Conservation (phyloP, 1,139 yeast genomes). For the Meyerozyma elateridarum region DNA sequence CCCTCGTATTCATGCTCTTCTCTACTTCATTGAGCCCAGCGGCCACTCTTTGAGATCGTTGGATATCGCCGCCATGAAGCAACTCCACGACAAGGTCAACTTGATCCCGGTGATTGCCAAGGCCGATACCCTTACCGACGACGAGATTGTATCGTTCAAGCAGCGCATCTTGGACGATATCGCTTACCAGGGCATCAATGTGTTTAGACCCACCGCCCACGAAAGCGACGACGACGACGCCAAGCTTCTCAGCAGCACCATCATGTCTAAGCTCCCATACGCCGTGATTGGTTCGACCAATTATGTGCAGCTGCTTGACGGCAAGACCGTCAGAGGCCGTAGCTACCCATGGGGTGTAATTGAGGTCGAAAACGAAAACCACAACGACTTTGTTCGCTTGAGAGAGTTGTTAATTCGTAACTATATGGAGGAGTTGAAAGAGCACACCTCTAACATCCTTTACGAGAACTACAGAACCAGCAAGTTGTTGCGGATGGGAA, state of each 20-base stretch:
- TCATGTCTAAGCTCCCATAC: slow-evolving; percentile 76
- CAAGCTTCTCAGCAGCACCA: slow-evolving; percentile 55
- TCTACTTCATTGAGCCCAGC: slow-evolving; percentile 93
- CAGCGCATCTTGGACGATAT: slow-evolving; percentile 72
- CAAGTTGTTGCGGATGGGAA: slow-evolving; percentile 77
- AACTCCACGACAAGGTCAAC: slow-evolving; percentile 86
- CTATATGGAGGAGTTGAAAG: slow-evolving; percentile 91
- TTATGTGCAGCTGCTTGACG: slow-evolving; percentile 69
- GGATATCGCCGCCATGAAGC: slow-evolving; percentile 85
- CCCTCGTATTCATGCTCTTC: slow-evolving; percentile 79
- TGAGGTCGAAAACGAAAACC: slow-evolving; percentile 92
- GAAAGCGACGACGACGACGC: slow-evolving; percentile 89
- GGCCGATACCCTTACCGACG: slow-evolving; percentile 88
- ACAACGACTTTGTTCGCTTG: slow-evolving; percentile 87
- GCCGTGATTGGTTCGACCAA: slow-evolving; percentile 91
- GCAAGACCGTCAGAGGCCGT: slow-evolving; percentile 86
- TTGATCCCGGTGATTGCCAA: slow-evolving; percentile 93
- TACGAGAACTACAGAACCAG: slow-evolving; percentile 90
- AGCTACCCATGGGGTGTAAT: slow-evolving; percentile 97
- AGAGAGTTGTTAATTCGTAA: slow-evolving; percentile 87
- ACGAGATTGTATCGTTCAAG: slow-evolving; percentile 76
- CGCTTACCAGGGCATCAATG: slow-evolving; percentile 65
- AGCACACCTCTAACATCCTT: slow-evolving; percentile 67
- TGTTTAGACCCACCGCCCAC: slow-evolving; percentile 75
- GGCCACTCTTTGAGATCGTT: slow-evolving; percentile 89